phyloP scores from a whole-genome alignment of 805 yeast genomes.

The Teunomyces funiuensis region DNA sequence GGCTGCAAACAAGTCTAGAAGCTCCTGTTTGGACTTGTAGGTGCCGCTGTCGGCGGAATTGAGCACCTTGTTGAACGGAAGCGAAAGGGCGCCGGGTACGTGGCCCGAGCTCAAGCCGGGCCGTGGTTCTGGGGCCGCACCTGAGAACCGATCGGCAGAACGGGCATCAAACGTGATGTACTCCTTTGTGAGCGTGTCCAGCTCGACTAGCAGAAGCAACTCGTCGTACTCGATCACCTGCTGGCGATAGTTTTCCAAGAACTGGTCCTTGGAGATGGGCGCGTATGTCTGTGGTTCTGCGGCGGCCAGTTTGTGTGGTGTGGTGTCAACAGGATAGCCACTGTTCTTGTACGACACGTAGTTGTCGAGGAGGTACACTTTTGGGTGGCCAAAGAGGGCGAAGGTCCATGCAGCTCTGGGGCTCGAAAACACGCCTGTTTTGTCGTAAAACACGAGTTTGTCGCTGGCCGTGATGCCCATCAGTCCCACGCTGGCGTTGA shows the following conservation, averaged over 20 bases:
- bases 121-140: slow-evolving; percentile 84
- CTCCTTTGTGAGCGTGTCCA: slow-evolving; percentile 41
- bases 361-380: slow-evolving; percentile 70
- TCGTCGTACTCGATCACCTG: slow-evolving; percentile 70
- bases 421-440: slow-evolving; percentile 78
- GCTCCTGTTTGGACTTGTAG: slow-evolving; percentile 48
- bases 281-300: no score
- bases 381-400: slow-evolving; percentile 71
- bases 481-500: slow-evolving; percentile 50
- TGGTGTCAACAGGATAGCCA: slow-evolving; percentile 47
- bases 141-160: slow-evolving; percentile 69
- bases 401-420: slow-evolving; percentile 95
- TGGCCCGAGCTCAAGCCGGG: slow-evolving; percentile 89
- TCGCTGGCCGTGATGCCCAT: slow-evolving; percentile 61
- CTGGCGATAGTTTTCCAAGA: slow-evolving; percentile 32
- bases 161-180: slow-evolving; percentile 81
- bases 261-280: slow-evolving; percentile 23
- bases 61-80: slow-evolving; percentile 71
- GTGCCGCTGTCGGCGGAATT: slow-evolving; percentile 42
- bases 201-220: slow-evolving; percentile 55
- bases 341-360: slow-evolving; percentile 50
- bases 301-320: no score
- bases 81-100: slow-evolving; percentile 72
- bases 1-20: slow-evolving; percentile 45
- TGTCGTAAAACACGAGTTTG: slow-evolving; percentile 77